phyloP scores from a whole-genome alignment of 257 asterid genomes.

The Cynanchum wilfordii region DNA sequence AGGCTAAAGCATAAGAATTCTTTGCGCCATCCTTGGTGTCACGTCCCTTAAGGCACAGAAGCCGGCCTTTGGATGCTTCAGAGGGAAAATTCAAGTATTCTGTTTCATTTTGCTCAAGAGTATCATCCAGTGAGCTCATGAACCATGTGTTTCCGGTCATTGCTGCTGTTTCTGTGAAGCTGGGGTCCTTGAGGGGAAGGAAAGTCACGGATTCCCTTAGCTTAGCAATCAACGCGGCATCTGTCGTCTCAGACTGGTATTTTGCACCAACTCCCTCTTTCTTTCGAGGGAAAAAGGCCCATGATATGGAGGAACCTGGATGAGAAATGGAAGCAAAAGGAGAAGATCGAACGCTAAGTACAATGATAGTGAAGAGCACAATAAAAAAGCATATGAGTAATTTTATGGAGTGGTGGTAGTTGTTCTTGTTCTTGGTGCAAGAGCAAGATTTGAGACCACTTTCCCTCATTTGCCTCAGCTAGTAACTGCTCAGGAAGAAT shows the following conservation, averaged over 20 bases:
- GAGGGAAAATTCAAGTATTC: constrained; percentile 32
- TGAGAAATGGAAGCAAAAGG: constrained; percentile 8
- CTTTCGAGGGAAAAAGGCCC: constrained; percentile 1
- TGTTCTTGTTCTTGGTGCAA: constrained; percentile 16
- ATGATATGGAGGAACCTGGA: constrained; percentile 4
- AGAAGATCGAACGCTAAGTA: constrained; percentile 13
- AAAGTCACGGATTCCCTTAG: constrained; percentile 28
- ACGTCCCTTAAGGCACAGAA: constrained; percentile 30
- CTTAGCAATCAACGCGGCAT: constrained; percentile 11
- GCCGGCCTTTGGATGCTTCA: constrained; percentile 22
- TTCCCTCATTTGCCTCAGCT: constrained; percentile 12
- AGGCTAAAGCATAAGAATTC: constrained; percentile 35
- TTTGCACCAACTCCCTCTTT: neutral
- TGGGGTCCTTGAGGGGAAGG: constrained; percentile 30
- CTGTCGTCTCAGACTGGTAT: neutral
- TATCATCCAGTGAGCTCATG: constrained; percentile 34
- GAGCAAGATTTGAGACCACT: neutral
- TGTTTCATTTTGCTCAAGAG: constrained; percentile 25
- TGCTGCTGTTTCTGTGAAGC: constrained; percentile 24
- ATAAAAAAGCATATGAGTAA: constrained; percentile 11
- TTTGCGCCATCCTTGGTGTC: constrained; percentile 25
- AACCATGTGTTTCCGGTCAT: constrained; percentile 31
- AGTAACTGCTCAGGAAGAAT: neutral
- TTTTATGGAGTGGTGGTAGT: neutral
- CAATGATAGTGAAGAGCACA: constrained; percentile 13